Percentiles rank a stretch among this genome's conserved stretches.
phyloP scores from a whole-genome alignment of 805 yeast genomes.

The Jamesozyma piceae region DNA sequence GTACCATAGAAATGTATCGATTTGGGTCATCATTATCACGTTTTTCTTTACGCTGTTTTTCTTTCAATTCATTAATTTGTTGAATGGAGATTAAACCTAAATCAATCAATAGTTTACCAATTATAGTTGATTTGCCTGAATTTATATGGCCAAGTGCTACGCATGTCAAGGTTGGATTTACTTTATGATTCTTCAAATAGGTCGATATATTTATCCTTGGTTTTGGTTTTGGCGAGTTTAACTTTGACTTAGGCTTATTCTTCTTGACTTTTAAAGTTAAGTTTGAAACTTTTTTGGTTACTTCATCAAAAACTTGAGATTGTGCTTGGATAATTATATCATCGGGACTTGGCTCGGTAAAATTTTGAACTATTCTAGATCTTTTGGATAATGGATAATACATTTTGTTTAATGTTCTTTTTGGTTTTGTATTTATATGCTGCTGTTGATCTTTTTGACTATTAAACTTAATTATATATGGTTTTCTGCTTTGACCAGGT shows the following conservation, averaged over 20 bases:
- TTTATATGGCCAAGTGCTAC: conserved; percentile 7
- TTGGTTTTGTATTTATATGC: not conserved
- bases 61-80: conserved; percentile 7
- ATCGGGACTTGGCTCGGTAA: conserved; percentile 73
- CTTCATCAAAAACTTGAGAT: conserved; percentile 34
- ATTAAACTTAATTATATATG: not conserved
- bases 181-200: not conserved
- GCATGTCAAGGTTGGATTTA: conserved; percentile 1
- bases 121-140: conserved; percentile 13
- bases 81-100: conserved; percentile 3
- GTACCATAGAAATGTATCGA: conserved; percentile 6
- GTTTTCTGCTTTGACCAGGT: not conserved
- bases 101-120: conserved; percentile 11
- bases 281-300: conserved; percentile 13
- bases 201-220: conserved; percentile 1
- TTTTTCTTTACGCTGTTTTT: not conserved
- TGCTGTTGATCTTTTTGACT: not conserved
- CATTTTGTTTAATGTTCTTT: conserved; percentile 18
- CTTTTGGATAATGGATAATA: conserved; percentile 33
- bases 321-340: conserved; percentile 59
- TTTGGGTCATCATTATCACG: not conserved
- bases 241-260: not conserved
- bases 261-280: not conserved
- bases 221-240: conserved; percentile 1
- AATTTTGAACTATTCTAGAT: conserved; percentile 38